These are phyloP conservation scores for Aleurites moluccanus DNA, from an alignment of 441 rosid genomes.

Conservation along the genomic window DNA sequence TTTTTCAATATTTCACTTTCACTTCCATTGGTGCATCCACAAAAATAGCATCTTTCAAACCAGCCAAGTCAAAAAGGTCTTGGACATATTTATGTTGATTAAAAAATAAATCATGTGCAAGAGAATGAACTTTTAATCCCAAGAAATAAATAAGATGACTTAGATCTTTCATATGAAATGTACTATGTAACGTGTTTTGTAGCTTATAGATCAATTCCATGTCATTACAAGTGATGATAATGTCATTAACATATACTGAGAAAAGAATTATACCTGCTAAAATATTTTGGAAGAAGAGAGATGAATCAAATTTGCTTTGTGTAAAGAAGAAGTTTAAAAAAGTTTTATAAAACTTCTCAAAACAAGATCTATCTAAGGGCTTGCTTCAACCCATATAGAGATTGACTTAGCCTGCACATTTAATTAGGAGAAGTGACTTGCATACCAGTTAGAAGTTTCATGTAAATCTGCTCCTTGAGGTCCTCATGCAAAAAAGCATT, in stretches of 20 bases:
- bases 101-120: not conserved
- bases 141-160: no score
- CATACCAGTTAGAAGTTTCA: no score
- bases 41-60: slow-evolving; percentile 2
- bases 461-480: not conserved
- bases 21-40: not conserved
- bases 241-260: no score
- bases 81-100: slow-evolving; percentile 6
- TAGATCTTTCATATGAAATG: no score
- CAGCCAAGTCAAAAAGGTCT: not conserved
- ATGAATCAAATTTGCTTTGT: slow-evolving; percentile 14
- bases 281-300: slow-evolving; percentile 11
- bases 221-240: no score
- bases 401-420: not conserved
- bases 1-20: no score
- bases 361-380: not conserved
- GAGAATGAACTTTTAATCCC: no score
- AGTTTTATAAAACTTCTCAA: not conserved
- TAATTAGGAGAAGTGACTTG: no score
- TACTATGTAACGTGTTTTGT: no score
- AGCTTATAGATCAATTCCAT: no score
- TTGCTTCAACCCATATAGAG: slow-evolving; percentile 7
- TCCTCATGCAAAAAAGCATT: no score
- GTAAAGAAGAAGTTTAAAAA: not conserved
- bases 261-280: not conserved